A percentile compares a stretch with the other conserved stretches of the same genome.
Conservation (phyloP, 2,329 filamentous ascomycete genomes). For the Penicillium concentricum region DNA sequence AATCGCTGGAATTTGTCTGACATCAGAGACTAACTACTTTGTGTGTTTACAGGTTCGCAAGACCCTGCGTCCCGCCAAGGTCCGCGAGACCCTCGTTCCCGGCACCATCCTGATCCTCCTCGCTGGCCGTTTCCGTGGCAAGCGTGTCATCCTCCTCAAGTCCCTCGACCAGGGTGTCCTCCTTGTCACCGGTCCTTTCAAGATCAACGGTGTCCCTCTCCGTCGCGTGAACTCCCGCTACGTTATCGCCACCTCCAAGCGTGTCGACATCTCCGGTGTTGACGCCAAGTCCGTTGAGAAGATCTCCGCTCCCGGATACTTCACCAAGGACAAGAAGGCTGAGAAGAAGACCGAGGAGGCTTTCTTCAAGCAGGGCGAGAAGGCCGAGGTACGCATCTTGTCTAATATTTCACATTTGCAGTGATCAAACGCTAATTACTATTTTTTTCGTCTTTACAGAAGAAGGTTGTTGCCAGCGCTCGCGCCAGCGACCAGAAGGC, state of each 20-base stretch:
- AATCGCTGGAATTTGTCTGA: conserved; percentile 12
- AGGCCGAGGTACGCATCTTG: conserved; percentile 74
- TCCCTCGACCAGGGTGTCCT: conserved; percentile 95
- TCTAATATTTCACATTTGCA: not conserved
- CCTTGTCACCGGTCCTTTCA: conserved; percentile 99
- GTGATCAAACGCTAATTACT: conserved; percentile 11
- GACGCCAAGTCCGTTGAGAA: conserved; percentile 73
- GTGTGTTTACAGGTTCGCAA: conserved; percentile 76
- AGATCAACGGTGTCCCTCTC: conserved; percentile 99
- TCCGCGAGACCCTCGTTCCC: conserved; percentile 85
- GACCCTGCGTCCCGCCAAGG: conserved; percentile 80
- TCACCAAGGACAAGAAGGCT: conserved; percentile 85
- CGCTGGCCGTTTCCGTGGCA: conserved; percentile 98
- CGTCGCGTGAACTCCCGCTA: conserved; percentile 63
- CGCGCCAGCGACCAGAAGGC: conserved; percentile 97
- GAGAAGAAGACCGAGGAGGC: conserved; percentile 98
- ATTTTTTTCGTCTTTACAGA: conserved; percentile 57
- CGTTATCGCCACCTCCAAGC: conserved; percentile 51
- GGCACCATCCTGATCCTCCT: conserved; percentile 98
- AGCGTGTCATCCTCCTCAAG: conserved; percentile 99
- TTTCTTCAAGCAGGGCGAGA: conserved; percentile 99
- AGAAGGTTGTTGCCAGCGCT: conserved; percentile 92
- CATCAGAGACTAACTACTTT: conserved; percentile 25
- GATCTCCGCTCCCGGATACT: conserved; percentile 88
- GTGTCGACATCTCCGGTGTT: conserved; percentile 68